A percentile compares a stretch with the other conserved stretches of the same genome.
These are phyloP conservation scores for Mentha longifolia DNA, from an alignment of 257 asterid species.

Conservation along the genomic window DNA sequence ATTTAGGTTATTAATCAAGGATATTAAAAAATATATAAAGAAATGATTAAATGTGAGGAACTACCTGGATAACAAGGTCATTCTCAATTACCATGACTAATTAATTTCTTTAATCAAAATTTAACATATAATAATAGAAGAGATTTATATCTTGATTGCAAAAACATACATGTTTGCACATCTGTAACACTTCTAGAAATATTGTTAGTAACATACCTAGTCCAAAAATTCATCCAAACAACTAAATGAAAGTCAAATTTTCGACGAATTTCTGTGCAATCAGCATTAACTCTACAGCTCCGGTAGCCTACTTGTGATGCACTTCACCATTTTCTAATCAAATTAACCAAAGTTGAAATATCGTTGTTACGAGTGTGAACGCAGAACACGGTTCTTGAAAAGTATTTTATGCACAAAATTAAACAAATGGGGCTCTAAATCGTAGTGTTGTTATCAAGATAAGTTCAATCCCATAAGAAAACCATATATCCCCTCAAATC, in stretches of 20 bases:
- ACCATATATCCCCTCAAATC: slow-evolving; percentile 20
- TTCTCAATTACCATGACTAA: too few relatives aligned
- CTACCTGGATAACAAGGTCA: too few relatives aligned
- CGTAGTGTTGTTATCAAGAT: slow-evolving; percentile 26
- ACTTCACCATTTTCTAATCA: slow-evolving; percentile 43
- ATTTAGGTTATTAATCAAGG: too few relatives aligned
- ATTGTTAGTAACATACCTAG: slow-evolving; percentile 1
- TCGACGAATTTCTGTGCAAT: background rate
- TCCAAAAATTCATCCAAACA: slow-evolving; percentile 7
- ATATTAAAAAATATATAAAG: too few relatives aligned
- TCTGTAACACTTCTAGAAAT: slow-evolving; percentile 20
- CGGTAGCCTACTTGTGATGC: slow-evolving; percentile 40
- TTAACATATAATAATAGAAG: too few relatives aligned
- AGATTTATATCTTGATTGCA: background rate
- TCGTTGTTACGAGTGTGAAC: slow-evolving; percentile 33
- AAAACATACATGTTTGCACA: background rate
- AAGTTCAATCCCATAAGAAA: slow-evolving; percentile 45
- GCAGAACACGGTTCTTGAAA: slow-evolving; percentile 28
- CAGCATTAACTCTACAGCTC: slow-evolving; percentile 12
- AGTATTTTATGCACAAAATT: slow-evolving; percentile 24
- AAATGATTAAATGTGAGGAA: too few relatives aligned
- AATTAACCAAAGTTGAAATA: slow-evolving; percentile 8
- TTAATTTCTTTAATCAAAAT: too few relatives aligned
- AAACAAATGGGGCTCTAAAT: background rate
- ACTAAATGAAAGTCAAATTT: background rate